Conservation (phyloP, 371 early-diverging fungal species). For the Mucor circinelloides region DNA sequence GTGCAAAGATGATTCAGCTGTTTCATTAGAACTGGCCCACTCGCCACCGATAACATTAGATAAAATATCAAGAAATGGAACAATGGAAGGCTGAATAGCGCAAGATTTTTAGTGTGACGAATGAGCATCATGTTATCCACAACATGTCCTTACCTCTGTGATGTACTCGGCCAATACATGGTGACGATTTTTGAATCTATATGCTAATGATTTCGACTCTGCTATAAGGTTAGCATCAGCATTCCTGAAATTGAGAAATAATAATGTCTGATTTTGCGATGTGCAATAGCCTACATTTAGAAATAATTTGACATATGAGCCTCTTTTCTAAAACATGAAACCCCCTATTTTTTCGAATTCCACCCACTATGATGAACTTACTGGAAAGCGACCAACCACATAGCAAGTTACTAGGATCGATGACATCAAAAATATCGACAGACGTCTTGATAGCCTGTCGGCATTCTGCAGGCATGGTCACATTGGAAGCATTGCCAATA, state of each 20-base stretch:
- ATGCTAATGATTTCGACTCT: conserved; percentile 18
- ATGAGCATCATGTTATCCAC: neutral
- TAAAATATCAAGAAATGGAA: conserved; percentile 29
- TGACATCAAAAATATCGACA: conserved; percentile 23
- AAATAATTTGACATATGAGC: neutral
- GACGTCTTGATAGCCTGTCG: conserved; percentile 16
- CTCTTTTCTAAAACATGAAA: neutral
- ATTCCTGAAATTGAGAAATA: conserved; percentile 27
- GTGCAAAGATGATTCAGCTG: neutral
- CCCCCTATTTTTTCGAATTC: neutral
- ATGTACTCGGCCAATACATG: conserved; percentile 25
- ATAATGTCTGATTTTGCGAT: conserved; percentile 25
- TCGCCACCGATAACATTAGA: conserved; percentile 11
- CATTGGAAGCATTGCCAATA: neutral
- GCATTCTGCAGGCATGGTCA: conserved; percentile 26
- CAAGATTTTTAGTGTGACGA: neutral
- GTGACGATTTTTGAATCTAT: conserved; percentile 16
- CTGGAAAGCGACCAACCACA: conserved; percentile 39
- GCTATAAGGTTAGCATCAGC: conserved; percentile 13
- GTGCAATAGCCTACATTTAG: conserved; percentile 27
- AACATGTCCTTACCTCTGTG: conserved; percentile 26
- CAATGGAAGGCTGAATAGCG: conserved; percentile 21
- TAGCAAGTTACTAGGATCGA: conserved; percentile 19
- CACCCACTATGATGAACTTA: conserved; percentile 11
- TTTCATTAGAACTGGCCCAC: neutral